These are phyloP conservation scores for Turnera subulata DNA, from an alignment of 345 rosid species.

Conservation along the genomic window DNA sequence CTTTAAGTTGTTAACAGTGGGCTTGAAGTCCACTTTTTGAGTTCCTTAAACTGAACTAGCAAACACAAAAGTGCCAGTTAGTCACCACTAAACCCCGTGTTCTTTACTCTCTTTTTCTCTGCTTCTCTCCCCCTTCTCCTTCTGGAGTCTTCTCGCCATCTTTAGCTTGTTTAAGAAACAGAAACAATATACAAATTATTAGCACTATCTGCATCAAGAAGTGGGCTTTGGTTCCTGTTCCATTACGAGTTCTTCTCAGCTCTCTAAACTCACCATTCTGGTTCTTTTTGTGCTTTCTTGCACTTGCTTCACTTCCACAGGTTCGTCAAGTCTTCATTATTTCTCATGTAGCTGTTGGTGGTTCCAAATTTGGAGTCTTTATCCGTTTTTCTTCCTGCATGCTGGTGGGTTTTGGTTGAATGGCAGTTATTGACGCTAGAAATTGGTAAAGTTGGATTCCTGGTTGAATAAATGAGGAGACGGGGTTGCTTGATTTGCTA, in stretches of 20 bases:
- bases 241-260: constrained; percentile 18
- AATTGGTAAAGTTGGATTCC: constrained; percentile 7
- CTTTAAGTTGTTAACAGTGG: too few relatives aligned
- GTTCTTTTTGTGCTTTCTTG: constrained; percentile 39
- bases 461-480: constrained; percentile 15
- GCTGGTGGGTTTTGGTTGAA: too few relatives aligned
- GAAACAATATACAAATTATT: not conserved
- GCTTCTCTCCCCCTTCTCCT: too few relatives aligned
- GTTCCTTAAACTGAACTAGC: too few relatives aligned
- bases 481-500: constrained; percentile 7
- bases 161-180: too few relatives aligned
- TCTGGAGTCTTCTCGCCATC: too few relatives aligned
- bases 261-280: constrained; percentile 27
- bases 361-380: constrained; percentile 1
- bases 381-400: constrained; percentile 8
- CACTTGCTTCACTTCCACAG: constrained; percentile 44
- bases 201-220: constrained; percentile 13
- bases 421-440: not conserved
- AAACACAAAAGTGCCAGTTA: too few relatives aligned
- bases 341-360: not conserved
- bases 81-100: too few relatives aligned
- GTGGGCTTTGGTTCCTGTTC: constrained; percentile 35
- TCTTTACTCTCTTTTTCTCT: too few relatives aligned
- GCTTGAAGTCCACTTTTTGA: too few relatives aligned
- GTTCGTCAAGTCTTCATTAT: constrained; percentile 25